Percentiles rank a stretch among this genome's conserved stretches.
These are phyloP conservation scores for Hyaloscypha variabilis DNA, from an alignment of 495 filamentous ascomycete genomes.

Conservation along the genomic window DNA sequence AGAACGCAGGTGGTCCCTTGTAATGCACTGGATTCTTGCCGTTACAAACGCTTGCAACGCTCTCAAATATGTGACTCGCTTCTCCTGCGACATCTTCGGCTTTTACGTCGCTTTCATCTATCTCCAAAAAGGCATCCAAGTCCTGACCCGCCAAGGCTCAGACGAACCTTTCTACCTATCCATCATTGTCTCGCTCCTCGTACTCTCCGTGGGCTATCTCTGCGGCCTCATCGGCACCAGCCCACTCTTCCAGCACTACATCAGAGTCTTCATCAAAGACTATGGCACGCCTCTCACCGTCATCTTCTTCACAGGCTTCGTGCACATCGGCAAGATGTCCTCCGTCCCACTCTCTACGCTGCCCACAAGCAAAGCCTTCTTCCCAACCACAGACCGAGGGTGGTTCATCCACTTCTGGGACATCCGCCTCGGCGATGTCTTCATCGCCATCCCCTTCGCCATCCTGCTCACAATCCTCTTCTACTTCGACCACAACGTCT, in stretches of 20 bases:
- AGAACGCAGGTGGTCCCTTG: constrained; percentile 61
- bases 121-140: constrained; percentile 81
- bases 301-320: constrained; percentile 86
- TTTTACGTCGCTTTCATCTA: constrained; percentile 90
- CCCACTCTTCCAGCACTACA: constrained; percentile 67
- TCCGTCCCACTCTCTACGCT: constrained; percentile 64
- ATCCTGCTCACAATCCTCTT: constrained; percentile 85
- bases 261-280: constrained; percentile 80
- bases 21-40: constrained; percentile 80
- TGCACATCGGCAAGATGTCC: constrained; percentile 79
- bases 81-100: constrained; percentile 86
- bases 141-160: constrained; percentile 62
- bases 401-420: constrained; percentile 95
- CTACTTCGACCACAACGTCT: constrained; percentile 93
- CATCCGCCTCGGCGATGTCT: constrained; percentile 71
- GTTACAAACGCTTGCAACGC: constrained; percentile 81
- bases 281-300: constrained; percentile 83
- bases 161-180: constrained; percentile 73
- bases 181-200: constrained; percentile 71
- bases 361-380: constrained; percentile 77
- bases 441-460: constrained; percentile 87
- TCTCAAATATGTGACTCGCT: constrained; percentile 78
- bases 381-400: constrained; percentile 72
- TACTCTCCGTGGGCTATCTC: constrained; percentile 71
- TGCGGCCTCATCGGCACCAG: constrained; percentile 71